phyloP scores from a whole-genome alignment of 306 rosid genomes.

The Gillenia trifoliata region DNA sequence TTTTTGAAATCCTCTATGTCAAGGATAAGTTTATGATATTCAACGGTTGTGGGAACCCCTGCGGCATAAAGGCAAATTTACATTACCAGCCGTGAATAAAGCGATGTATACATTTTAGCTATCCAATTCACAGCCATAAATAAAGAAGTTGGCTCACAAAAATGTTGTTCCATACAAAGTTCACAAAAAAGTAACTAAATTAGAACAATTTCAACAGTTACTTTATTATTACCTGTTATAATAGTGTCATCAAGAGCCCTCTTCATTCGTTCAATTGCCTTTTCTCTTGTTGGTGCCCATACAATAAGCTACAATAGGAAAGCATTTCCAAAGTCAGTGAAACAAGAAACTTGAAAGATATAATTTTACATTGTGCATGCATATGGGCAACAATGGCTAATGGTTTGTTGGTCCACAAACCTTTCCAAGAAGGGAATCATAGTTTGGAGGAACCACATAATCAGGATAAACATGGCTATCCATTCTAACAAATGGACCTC shows the following conservation, averaged over 20 bases:
- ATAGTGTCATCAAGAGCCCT: constrained; percentile 93
- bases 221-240: constrained; percentile 60
- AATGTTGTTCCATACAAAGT: background rate
- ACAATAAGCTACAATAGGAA: constrained; percentile 63
- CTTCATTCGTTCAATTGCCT: constrained; percentile 94
- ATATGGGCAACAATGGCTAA: background rate
- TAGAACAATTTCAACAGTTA: background rate
- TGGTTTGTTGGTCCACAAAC: constrained; percentile 18
- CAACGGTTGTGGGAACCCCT: constrained; percentile 99
- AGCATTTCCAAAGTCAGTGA: constrained; percentile 9
- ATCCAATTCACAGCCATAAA: background rate
- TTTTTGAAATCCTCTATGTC: constrained; percentile 88
- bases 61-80: constrained; percentile 10
- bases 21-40: constrained; percentile 94
- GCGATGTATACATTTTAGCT: background rate
- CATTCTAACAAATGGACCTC: constrained; percentile 99
- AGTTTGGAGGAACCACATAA: constrained; percentile 97
- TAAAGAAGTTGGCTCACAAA: background rate
- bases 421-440: constrained; percentile 97
- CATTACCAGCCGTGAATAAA: background rate
- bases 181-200: constrained; percentile 3
- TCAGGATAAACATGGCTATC: constrained; percentile 95
- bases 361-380: background rate
- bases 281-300: constrained; percentile 98
- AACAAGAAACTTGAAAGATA: background rate